phyloP scores from a whole-genome alignment of 2,329 filamentous ascomycete genomes.

The Neurospora sp. region DNA sequence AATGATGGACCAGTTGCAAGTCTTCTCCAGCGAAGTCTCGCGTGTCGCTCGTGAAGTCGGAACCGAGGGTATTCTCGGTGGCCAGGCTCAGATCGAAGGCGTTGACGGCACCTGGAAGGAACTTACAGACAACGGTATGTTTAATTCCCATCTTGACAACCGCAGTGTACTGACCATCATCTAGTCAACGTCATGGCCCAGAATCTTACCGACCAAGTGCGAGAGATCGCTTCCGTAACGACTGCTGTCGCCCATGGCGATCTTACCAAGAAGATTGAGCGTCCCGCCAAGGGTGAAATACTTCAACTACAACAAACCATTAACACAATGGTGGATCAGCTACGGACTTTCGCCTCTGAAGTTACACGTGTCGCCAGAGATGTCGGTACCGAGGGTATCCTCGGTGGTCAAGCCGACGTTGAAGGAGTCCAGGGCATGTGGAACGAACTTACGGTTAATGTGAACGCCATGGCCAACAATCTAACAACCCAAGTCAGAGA shows the following conservation, averaged over 20 bases:
- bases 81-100: constrained; percentile 85
- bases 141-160: neutral
- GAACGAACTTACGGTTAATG: constrained; percentile 78
- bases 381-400: constrained; percentile 73
- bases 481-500: constrained; percentile 85
- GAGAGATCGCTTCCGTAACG: constrained; percentile 77
- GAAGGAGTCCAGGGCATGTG: constrained; percentile 81
- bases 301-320: constrained; percentile 76
- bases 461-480: constrained; percentile 83
- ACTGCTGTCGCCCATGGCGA: constrained; percentile 77
- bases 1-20: constrained; percentile 97
- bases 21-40: constrained; percentile 94
- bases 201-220: constrained; percentile 73
- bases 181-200: constrained; percentile 75
- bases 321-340: constrained; percentile 82
- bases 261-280: constrained; percentile 74
- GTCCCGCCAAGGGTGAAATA: constrained; percentile 72
- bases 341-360: constrained; percentile 74
- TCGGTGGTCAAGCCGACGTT: constrained; percentile 74
- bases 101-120: constrained; percentile 98
- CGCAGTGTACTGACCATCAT: constrained; percentile 5
- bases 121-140: constrained; percentile 70
- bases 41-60: constrained; percentile 91
- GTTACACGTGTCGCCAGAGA: constrained; percentile 75
- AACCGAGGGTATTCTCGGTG: constrained; percentile 87